Evolutionary conservation across 2,329 filamentous ascomycete genomes (phyloP), one percentile per base, ranked within the genome.

Genomic region (Claviceps sp.): DNA sequence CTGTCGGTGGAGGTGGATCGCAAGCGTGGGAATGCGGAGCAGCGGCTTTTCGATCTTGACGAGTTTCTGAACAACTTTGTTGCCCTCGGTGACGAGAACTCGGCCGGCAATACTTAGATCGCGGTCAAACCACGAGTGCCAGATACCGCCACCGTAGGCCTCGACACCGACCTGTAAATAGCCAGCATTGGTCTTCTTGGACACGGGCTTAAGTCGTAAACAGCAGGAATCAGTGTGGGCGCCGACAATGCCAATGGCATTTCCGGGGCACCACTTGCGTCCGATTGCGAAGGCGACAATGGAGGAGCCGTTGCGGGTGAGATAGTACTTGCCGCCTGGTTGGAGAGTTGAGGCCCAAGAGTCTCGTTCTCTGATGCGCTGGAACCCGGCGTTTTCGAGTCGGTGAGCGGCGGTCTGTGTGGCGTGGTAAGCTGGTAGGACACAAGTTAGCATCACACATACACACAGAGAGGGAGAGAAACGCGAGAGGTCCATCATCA

Each of bases 61-160:
- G 52, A 98, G 77, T 68, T 85, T 90, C 70, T 88, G 85, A 55
- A 83, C 79, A 57, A 95, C 86, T 57, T 78, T 82, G 53, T 86
- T 78, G 46, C 77, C 77, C 52, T 83, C 82, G 60, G 79, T 82
- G 52, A 93, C 86, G 74, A 97, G 83, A 14, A 87, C 87, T 54
- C 93, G 79, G 8, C 93, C 93, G 36, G 93, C 93, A 50, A 97
- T 82, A 60, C 87, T 86, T 55, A 98, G 73, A 66, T 98, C 93
- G 49, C 93, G 83, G 67, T 98, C 93, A 64, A 98, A 98, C 93
- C 86, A 98, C 46, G 88, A 95, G 69, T 96, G 90, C 91, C 91
- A 97, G 62, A 97, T 83, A 52, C 93, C 93, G 55, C 93, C 93
- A 50, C 93, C 93, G 64, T 98, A 98, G 1, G 88, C 91, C 74